Evolutionary conservation across 2,329 filamentous ascomycete genomes (phyloP).

Genomic region (Pyrenochaeta sp.): DNA sequence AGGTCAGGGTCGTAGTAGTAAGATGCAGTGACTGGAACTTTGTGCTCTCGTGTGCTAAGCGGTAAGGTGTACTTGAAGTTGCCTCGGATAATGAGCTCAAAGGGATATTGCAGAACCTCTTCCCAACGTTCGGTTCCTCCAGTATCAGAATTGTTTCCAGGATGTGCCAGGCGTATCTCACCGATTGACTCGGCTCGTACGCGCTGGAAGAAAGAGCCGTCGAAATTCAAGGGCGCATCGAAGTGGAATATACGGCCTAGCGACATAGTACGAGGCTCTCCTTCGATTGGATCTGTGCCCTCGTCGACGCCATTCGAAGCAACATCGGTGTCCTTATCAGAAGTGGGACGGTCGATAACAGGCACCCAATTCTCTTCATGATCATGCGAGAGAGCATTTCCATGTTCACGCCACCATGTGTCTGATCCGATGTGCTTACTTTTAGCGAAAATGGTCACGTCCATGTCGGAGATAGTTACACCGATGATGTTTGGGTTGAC

Average conservation of each 20-base stretch:
- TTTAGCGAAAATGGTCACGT: conserved; percentile 93
- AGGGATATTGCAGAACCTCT: conserved; percentile 86
- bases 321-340: conserved; percentile 8
- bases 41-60: conserved; percentile 62
- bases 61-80: conserved; percentile 82
- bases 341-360: conserved; percentile 15
- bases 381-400: conserved; percentile 25
- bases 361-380: conserved; percentile 37
- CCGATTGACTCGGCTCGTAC: conserved; percentile 76
- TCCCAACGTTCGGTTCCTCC: conserved; percentile 90
- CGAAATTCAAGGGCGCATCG: conserved; percentile 87
- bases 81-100: conserved; percentile 90
- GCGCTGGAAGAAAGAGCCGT: conserved; percentile 85
- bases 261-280: conserved; percentile 80
- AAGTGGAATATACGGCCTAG: conserved; percentile 89
- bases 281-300: conserved; percentile 69
- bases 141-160: conserved; percentile 85
- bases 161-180: conserved; percentile 80
- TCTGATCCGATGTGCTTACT: conserved; percentile 82
- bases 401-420: conserved; percentile 51
- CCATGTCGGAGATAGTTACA: conserved; percentile 83
- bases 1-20: conserved; percentile 46
- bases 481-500: conserved; percentile 93
- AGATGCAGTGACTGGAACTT: conserved; percentile 56
- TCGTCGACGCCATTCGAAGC: conserved; percentile 51